These are phyloP conservation scores for Knufia fluminis DNA, from an alignment of 2,329 filamentous ascomycete species.

Conservation along the genomic window DNA sequence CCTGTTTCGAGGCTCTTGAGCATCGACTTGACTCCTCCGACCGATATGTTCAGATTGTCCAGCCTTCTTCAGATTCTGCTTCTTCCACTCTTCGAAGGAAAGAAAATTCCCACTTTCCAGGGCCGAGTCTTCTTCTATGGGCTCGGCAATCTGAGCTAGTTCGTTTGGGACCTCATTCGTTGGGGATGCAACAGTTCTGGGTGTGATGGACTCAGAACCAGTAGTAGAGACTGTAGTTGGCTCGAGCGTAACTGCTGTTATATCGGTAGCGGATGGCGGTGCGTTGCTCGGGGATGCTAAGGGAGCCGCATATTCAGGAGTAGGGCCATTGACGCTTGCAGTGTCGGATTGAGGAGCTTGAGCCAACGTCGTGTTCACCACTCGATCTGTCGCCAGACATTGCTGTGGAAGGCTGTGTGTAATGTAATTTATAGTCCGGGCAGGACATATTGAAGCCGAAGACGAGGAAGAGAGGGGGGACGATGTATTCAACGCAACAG, in stretches of 20 bases:
- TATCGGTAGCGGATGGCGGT: neutral
- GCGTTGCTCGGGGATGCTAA: neutral
- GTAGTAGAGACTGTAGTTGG: neutral
- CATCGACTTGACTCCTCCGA: conserved; percentile 38
- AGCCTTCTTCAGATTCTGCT: conserved; percentile 74
- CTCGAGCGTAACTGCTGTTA: neutral
- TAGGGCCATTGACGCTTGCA: neutral
- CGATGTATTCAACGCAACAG: conserved; percentile 1
- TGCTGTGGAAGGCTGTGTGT: conserved; percentile 68
- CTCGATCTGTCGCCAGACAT: conserved; percentile 51
- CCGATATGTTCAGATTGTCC: conserved; percentile 67
- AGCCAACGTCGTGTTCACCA: neutral
- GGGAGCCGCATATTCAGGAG: neutral
- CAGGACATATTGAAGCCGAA: conserved; percentile 33
- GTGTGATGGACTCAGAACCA: neutral
- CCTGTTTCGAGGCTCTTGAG: conserved; percentile 32
- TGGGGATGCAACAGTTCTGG: neutral
- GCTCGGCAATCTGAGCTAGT: neutral
- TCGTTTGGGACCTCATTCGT: neutral
- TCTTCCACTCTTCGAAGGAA: conserved; percentile 98
- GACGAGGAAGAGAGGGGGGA: neutral
- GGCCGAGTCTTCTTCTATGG: conserved; percentile 52
- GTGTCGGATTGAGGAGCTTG: neutral
- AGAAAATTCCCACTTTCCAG: conserved; percentile 75
- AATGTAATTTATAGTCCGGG: conserved; percentile 68